A percentile compares a stretch with the other conserved stretches of the same genome.
Evolutionary conservation across 768 basidiomycete species (phyloP).

Genomic region (Amanita phalloides): DNA sequence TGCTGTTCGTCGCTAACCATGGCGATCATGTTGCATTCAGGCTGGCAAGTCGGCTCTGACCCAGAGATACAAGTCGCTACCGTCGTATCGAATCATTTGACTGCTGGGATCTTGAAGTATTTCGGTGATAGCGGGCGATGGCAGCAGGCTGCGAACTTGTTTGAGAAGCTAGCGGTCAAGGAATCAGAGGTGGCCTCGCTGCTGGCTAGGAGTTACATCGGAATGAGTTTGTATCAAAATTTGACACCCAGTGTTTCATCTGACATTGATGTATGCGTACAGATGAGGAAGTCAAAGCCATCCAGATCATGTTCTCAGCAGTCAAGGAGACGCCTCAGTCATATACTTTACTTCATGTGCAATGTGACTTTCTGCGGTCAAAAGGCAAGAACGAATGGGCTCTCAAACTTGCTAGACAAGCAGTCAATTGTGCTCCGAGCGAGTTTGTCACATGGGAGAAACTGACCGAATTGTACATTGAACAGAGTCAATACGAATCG

Average conservation of each 20-base stretch:
- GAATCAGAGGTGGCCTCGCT: slow-evolving; percentile 88
- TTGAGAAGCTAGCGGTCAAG: slow-evolving; percentile 77
- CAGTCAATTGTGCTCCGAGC: slow-evolving; percentile 96
- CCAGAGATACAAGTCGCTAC: slow-evolving; percentile 99
- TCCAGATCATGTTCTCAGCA: slow-evolving; percentile 83
- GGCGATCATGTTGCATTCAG: slow-evolving; percentile 24
- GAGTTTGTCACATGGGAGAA: slow-evolving; percentile 99
- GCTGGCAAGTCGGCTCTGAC: slow-evolving; percentile 98
- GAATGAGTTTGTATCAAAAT: slow-evolving; percentile 62
- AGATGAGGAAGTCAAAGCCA: slow-evolving; percentile 99
- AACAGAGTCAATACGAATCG: slow-evolving; percentile 78
- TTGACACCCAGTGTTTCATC: not conserved
- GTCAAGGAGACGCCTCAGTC: slow-evolving; percentile 83
- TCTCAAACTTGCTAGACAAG: slow-evolving; percentile 82
- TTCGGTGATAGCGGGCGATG: slow-evolving; percentile 88
- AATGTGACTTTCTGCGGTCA: slow-evolving; percentile 86
- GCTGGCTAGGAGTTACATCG: slow-evolving; percentile 84
- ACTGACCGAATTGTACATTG: slow-evolving; percentile 90
- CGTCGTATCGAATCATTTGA: slow-evolving; percentile 91
- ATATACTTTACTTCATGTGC: slow-evolving; percentile 88
- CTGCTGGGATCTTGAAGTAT: slow-evolving; percentile 92
- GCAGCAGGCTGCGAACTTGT: slow-evolving; percentile 84
- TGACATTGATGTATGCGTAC: slow-evolving; percentile 2
- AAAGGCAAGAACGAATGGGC: slow-evolving; percentile 88
- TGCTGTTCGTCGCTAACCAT: not conserved